phyloP scores from a whole-genome alignment of 805 yeast genomes.

The Candida taoyuanica region DNA sequence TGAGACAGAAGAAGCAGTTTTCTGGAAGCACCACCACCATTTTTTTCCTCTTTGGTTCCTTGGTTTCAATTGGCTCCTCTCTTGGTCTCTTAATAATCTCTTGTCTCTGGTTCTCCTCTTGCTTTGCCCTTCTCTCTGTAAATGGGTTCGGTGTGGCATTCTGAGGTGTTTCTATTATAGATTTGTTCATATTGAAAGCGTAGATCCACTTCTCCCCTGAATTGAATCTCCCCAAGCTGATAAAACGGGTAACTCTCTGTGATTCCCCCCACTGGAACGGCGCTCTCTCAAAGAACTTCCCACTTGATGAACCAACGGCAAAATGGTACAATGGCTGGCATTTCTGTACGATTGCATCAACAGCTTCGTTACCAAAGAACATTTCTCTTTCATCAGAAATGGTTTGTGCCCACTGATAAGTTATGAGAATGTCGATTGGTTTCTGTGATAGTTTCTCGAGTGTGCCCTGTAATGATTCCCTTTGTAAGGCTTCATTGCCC shows the following conservation, averaged over 20 bases:
- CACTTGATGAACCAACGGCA: slow-evolving; percentile 45
- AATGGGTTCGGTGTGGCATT: slow-evolving; percentile 32
- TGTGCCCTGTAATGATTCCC: slow-evolving; percentile 26
- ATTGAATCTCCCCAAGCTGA: slow-evolving; percentile 59
- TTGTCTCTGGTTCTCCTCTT: slow-evolving; percentile 4
- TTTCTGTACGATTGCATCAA: slow-evolving; percentile 43
- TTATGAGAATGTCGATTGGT: slow-evolving; percentile 51
- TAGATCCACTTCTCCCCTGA: slow-evolving; percentile 64
- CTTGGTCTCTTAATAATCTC: slow-evolving; percentile 3
- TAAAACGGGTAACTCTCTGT: slow-evolving; percentile 50
- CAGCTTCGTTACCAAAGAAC: slow-evolving; percentile 39
- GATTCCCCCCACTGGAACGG: slow-evolving; percentile 54
- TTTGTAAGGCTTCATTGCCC: slow-evolving; percentile 24
- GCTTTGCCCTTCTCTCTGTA: slow-evolving; percentile 1
- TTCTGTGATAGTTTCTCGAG: slow-evolving; percentile 20
- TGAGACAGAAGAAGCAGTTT: slow-evolving; percentile 76
- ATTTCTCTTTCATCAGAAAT: slow-evolving; percentile 43
- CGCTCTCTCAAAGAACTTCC: slow-evolving; percentile 47
- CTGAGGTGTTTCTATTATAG: slow-evolving; percentile 23
- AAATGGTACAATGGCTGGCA: slow-evolving; percentile 66
- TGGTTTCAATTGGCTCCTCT: slow-evolving; percentile 4
- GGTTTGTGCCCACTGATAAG: slow-evolving; percentile 55
- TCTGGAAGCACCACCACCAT: slow-evolving; percentile 47
- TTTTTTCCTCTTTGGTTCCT: slow-evolving; percentile 6
- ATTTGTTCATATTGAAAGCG: slow-evolving; percentile 51